These are phyloP conservation scores for Amniculicola lignicola DNA, from an alignment of 495 filamentous ascomycete genomes.

Conservation along the genomic window DNA sequence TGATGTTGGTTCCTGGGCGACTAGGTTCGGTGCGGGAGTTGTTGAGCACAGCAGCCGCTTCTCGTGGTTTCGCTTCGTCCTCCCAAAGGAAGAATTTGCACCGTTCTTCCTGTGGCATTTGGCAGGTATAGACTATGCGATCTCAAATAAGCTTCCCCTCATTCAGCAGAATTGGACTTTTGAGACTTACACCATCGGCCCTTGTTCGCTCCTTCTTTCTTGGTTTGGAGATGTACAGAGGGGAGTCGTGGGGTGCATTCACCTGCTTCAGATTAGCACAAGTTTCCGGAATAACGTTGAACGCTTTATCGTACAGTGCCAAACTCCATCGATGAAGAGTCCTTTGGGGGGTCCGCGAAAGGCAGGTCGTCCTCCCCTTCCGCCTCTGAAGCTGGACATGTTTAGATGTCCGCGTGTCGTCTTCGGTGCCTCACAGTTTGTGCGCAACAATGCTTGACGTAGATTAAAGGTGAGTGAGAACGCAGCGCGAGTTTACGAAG, in stretches of 20 bases:
- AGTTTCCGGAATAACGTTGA: too few relatives aligned
- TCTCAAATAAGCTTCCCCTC: neutral
- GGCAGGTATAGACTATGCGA: constrained; percentile 62
- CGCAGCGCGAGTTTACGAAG: too few relatives aligned
- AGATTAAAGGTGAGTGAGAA: too few relatives aligned
- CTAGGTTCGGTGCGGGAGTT: constrained; percentile 47
- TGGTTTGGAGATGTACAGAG: constrained; percentile 59
- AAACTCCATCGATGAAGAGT: too few relatives aligned
- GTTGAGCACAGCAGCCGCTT: constrained; percentile 50
- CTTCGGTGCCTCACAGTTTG: too few relatives aligned
- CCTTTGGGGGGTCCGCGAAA: too few relatives aligned
- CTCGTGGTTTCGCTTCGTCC: constrained; percentile 57
- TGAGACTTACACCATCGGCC: constrained; percentile 43
- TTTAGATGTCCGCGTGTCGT: too few relatives aligned
- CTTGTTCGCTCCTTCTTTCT: constrained; percentile 64
- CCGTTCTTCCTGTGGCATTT: constrained; percentile 45
- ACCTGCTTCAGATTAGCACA: too few relatives aligned
- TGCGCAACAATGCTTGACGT: too few relatives aligned
- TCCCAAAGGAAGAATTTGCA: constrained; percentile 75
- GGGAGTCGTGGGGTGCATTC: constrained; percentile 63
- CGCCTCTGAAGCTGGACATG: too few relatives aligned
- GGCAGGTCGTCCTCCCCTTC: too few relatives aligned
- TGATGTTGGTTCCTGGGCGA: constrained; percentile 1
- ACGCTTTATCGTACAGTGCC: too few relatives aligned
- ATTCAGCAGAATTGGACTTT: constrained; percentile 47